Percentiles rank a stretch among this genome's conserved stretches.
Conservation (phyloP, 2,329 filamentous ascomycete species). For the Phialemonium atrogriseum region DNA sequence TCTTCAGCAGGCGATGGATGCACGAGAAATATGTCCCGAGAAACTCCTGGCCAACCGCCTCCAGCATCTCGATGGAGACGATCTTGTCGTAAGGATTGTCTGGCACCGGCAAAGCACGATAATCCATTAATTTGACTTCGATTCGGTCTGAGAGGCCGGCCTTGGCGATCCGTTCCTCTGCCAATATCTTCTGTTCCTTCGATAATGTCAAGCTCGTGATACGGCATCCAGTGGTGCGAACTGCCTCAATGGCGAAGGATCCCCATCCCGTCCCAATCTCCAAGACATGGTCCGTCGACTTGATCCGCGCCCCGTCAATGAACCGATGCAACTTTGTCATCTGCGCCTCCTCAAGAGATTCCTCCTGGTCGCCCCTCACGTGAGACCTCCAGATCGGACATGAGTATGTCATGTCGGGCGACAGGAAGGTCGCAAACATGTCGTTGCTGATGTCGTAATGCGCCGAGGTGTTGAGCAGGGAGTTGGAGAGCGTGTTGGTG, state of each 20-base stretch:
- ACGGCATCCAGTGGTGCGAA: conserved; percentile 55
- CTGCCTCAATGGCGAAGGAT: conserved; percentile 63
- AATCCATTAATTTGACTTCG: conserved; percentile 60
- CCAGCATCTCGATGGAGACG: conserved; percentile 70
- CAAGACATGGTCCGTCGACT: conserved; percentile 57
- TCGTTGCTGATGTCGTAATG: conserved; percentile 72
- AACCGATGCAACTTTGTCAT: conserved; percentile 58
- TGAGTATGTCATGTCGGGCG: conserved; percentile 69
- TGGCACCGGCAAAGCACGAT: conserved; percentile 51
- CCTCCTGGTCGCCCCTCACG: conserved; percentile 31
- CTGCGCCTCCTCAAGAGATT: conserved; percentile 58
- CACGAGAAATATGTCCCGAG: conserved; percentile 59
- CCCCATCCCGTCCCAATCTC: conserved; percentile 75
- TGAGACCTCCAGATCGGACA: conserved; percentile 56
- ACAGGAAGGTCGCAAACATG: conserved; percentile 67
- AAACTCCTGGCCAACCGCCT: conserved; percentile 62
- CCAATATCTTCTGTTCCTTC: conserved; percentile 59
- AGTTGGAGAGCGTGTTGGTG: conserved; percentile 46
- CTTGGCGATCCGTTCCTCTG: conserved; percentile 53
- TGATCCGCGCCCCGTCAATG: conserved; percentile 56
- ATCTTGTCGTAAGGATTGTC: conserved; percentile 57
- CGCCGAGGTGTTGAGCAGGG: conserved; percentile 58
- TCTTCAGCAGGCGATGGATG: conserved; percentile 56
- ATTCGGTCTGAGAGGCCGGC: conserved; percentile 54
- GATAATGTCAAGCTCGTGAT: conserved; percentile 63